Percentiles rank a stretch among this genome's conserved stretches.
These are phyloP conservation scores for Cyphellophora europaea DNA, from an alignment of 2,329 filamentous ascomycete species.

Conservation along the genomic window DNA sequence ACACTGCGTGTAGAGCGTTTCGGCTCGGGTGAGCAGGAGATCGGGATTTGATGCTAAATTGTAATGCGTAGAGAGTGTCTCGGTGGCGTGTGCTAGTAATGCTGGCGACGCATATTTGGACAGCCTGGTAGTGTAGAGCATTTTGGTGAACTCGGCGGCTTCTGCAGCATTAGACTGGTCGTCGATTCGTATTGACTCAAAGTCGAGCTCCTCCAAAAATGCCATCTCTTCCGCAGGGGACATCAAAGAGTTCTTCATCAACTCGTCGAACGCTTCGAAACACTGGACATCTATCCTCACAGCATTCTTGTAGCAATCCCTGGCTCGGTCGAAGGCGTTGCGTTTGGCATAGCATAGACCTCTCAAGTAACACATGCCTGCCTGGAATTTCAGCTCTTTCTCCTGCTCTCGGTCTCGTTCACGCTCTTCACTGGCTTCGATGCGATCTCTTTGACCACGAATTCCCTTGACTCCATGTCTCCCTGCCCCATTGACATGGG, in stretches of 20 bases:
- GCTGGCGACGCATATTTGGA: slow-evolving; percentile 89
- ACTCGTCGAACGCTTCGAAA: slow-evolving; percentile 94
- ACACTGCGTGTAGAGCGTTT: slow-evolving; percentile 89
- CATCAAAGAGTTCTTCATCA: slow-evolving; percentile 94
- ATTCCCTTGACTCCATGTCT: slow-evolving; percentile 20
- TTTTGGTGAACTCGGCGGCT: slow-evolving; percentile 85
- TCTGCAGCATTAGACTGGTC: slow-evolving; percentile 66
- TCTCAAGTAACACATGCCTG: slow-evolving; percentile 91
- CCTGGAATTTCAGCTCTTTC: slow-evolving; percentile 75
- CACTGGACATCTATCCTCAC: slow-evolving; percentile 96
- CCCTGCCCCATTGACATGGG: slow-evolving; percentile 46
- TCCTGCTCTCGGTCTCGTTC: slow-evolving; percentile 59
- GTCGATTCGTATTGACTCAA: slow-evolving; percentile 67
- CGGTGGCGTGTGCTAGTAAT: slow-evolving; percentile 74
- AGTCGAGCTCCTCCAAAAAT: slow-evolving; percentile 81
- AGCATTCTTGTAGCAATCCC: slow-evolving; percentile 97
- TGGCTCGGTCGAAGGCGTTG: slow-evolving; percentile 92
- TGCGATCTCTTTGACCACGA: slow-evolving; percentile 41
- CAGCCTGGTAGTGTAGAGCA: slow-evolving; percentile 89
- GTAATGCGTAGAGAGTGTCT: slow-evolving; percentile 89
- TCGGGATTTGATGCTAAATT: slow-evolving; percentile 79
- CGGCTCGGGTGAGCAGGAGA: slow-evolving; percentile 78
- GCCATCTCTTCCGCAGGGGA: slow-evolving; percentile 80
- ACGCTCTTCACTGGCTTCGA: slow-evolving; percentile 46
- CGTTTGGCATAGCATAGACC: slow-evolving; percentile 94